Conservation (phyloP, 768 basidiomycete genomes). For the Podaxis pistillaris region DNA sequence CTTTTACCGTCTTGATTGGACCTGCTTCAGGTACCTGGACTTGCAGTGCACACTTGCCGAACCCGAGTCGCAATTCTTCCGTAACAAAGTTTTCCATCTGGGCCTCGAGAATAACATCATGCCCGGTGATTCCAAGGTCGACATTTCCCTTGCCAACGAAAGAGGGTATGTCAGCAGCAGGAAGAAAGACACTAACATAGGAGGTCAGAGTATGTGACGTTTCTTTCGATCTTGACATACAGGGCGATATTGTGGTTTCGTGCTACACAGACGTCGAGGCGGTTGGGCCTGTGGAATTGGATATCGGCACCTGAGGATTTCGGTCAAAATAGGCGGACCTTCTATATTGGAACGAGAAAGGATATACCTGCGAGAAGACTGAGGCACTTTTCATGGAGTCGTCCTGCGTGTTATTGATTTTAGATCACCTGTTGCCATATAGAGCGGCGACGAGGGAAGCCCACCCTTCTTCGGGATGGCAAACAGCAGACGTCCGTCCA, state of each 20-base stretch:
- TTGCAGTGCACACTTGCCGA: constrained; percentile 88
- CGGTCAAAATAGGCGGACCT: neutral
- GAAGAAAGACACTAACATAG: constrained; percentile 81
- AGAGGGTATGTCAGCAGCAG: constrained; percentile 95
- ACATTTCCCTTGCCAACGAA: constrained; percentile 98
- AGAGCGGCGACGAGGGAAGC: constrained; percentile 9
- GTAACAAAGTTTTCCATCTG: constrained; percentile 76
- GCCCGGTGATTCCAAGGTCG: constrained; percentile 95
- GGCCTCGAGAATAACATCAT: constrained; percentile 94
- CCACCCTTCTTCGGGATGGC: constrained; percentile 98
- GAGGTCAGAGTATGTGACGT: neutral
- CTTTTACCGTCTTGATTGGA: constrained; percentile 66
- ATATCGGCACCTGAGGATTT: constrained; percentile 80
- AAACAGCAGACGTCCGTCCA: constrained; percentile 86
- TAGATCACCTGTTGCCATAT: neutral
- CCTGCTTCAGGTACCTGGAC: constrained; percentile 87
- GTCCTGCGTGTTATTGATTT: constrained; percentile 43
- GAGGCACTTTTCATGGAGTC: constrained; percentile 89
- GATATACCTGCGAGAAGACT: constrained; percentile 75
- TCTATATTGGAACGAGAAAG: neutral
- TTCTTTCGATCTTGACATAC: constrained; percentile 42
- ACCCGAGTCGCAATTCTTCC: constrained; percentile 81
- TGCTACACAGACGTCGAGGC: constrained; percentile 92
- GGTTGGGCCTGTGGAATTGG: constrained; percentile 82
- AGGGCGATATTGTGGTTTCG: constrained; percentile 92